Conservation (phyloP, 768 basidiomycete species). For the Asterophora lycoperdoides region DNA sequence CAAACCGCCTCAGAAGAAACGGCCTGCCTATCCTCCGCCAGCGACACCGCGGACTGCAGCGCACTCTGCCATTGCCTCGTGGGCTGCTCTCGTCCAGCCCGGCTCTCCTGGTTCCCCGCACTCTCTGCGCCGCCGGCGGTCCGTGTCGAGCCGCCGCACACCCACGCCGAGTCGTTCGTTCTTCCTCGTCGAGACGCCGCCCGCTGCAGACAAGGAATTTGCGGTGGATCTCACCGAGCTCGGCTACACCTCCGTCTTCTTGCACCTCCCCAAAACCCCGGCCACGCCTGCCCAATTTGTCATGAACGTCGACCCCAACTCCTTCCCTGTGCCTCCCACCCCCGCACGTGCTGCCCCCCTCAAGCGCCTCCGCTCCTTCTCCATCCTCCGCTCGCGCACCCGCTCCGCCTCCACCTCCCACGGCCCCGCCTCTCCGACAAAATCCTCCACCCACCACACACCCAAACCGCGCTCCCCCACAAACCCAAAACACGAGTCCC, state of each 20-base stretch:
- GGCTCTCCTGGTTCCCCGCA: conserved; percentile 53
- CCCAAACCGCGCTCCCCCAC: conserved; percentile 18
- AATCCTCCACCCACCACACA: conserved; percentile 16
- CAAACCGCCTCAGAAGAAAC: conserved; percentile 35
- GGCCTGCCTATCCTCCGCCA: conserved; percentile 29
- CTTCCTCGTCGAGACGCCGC: conserved; percentile 41
- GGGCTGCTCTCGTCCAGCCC: conserved; percentile 65
- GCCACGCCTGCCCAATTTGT: conserved; percentile 35
- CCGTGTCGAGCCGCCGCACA: conserved; percentile 35
- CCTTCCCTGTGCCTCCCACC: conserved; percentile 21
- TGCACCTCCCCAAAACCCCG: conserved; percentile 53
- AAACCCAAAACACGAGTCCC: conserved; percentile 11
- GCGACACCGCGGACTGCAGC: conserved; percentile 13
- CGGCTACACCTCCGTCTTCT: conserved; percentile 65
- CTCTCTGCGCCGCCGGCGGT: conserved; percentile 24
- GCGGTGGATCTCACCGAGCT: conserved; percentile 51
- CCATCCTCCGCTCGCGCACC: conserved; percentile 41
- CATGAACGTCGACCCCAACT: conserved; percentile 14
- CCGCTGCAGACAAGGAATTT: conserved; percentile 45
- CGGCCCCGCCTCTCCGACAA: conserved; percentile 18
- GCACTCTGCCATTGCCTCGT: conserved; percentile 49
- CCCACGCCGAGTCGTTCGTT: conserved; percentile 41
- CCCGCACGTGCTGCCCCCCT: conserved; percentile 22
- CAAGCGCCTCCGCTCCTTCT: conserved; percentile 49
- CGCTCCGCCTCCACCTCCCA: conserved; percentile 17